These are phyloP conservation scores for Nicotiana undulata DNA, from an alignment of 257 asterid genomes.

Conservation along the genomic window DNA sequence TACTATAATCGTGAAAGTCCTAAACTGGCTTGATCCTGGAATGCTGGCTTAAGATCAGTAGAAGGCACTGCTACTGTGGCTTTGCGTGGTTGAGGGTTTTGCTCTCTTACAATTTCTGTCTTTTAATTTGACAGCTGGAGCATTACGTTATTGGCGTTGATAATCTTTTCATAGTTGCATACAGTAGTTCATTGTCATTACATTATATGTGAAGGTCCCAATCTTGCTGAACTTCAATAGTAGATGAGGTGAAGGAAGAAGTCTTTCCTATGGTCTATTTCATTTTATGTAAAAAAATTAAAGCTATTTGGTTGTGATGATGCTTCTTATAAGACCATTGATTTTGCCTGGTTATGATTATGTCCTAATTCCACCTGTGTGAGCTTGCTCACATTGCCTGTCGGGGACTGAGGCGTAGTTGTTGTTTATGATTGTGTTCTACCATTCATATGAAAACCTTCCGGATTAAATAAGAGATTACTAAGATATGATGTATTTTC, in stretches of 20 bases:
- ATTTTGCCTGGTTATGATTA: neutral
- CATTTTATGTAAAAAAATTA: neutral
- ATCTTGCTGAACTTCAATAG: neutral
- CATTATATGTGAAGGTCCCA: neutral
- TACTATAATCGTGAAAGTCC: neutral
- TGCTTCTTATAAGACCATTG: neutral
- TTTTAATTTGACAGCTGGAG: neutral
- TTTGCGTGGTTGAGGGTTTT: neutral
- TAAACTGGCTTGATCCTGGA: constrained; percentile 2
- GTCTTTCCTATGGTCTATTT: neutral
- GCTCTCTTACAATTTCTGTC: neutral
- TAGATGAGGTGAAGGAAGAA: neutral
- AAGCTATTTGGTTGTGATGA: neutral
- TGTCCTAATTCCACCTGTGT: too few relatives aligned
- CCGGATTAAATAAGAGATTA: neutral
- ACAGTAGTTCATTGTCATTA: neutral
- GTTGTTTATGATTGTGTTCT: neutral
- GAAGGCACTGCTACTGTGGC: constrained; percentile 1
- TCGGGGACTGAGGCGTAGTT: too few relatives aligned
- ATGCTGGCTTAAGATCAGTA: neutral
- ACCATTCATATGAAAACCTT: neutral
- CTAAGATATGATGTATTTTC: neutral
- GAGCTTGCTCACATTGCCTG: too few relatives aligned
- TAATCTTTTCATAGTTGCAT: neutral
- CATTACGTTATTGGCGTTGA: neutral